phyloP scores from a whole-genome alignment of 2,329 filamentous ascomycete species.

The Didymellaceae sp. region DNA sequence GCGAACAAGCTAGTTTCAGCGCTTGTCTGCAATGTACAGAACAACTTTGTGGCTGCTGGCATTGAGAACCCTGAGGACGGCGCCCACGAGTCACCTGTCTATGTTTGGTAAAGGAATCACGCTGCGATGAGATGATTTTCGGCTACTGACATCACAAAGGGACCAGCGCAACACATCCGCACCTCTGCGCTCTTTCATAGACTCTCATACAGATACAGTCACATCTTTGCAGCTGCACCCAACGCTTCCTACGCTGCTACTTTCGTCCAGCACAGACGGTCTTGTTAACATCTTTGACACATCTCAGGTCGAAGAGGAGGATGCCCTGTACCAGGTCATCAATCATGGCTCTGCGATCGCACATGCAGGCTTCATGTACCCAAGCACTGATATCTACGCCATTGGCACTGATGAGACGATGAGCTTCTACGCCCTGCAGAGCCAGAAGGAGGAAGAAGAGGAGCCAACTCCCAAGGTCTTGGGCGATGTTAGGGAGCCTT shows the following conservation, averaged over 20 bases:
- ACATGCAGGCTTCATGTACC: slow-evolving; percentile 72
- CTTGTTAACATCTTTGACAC: slow-evolving; percentile 80
- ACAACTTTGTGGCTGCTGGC: slow-evolving; percentile 71
- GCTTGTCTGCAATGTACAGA: slow-evolving; percentile 64
- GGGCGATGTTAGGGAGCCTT: slow-evolving; percentile 70
- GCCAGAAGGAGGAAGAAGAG: slow-evolving; percentile 65
- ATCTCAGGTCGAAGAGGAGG: slow-evolving; percentile 69
- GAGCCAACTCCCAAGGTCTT: slow-evolving; percentile 58
- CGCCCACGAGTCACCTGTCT: slow-evolving; percentile 46
- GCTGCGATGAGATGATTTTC: background rate
- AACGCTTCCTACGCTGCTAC: slow-evolving; percentile 64
- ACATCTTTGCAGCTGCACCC: slow-evolving; percentile 70
- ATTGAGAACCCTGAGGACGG: slow-evolving; percentile 70
- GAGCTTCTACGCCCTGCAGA: slow-evolving; percentile 73
- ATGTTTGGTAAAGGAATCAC: slow-evolving; percentile 40
- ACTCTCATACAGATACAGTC: slow-evolving; percentile 64
- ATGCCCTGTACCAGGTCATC: slow-evolving; percentile 77
- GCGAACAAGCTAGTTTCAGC: slow-evolving; percentile 65
- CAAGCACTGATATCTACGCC: slow-evolving; percentile 63
- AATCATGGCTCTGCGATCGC: slow-evolving; percentile 79
- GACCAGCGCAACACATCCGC: slow-evolving; percentile 50
- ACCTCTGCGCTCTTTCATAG: slow-evolving; percentile 50
- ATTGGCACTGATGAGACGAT: slow-evolving; percentile 81
- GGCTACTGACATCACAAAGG: slow-evolving; percentile 23
- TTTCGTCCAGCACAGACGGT: slow-evolving; percentile 81